Conservation (phyloP, 371 early-diverging fungal species). For the Neoconidiobolus thromboides region DNA sequence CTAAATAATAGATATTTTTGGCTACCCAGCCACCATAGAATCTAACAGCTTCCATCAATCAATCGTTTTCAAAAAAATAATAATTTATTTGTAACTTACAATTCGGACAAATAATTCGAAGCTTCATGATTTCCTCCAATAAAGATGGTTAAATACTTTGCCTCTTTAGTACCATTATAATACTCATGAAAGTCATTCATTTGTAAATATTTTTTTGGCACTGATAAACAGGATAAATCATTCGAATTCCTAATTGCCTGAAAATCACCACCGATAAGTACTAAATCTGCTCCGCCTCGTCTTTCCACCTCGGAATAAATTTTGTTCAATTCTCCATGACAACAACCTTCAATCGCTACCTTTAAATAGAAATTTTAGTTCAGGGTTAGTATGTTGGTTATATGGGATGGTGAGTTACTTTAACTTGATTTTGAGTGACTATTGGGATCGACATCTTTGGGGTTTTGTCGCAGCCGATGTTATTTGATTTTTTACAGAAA, state of each 20-base stretch:
- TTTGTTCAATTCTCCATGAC: conserved; percentile 79
- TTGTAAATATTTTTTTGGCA: conserved; percentile 59
- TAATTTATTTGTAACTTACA: conserved; percentile 26
- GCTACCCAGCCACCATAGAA: conserved; percentile 94
- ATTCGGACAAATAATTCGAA: conserved; percentile 75
- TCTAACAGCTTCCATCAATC: conserved; percentile 13
- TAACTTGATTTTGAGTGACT: too few relatives aligned
- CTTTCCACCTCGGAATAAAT: conserved; percentile 53
- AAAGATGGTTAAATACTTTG: conserved; percentile 78
- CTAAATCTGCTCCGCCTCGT: conserved; percentile 52
- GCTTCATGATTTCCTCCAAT: conserved; percentile 98
- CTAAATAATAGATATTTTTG: conserved; percentile 85
- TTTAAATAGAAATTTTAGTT: conserved; percentile 7
- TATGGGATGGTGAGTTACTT: too few relatives aligned
- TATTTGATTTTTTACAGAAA: too few relatives aligned
- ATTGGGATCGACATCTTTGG: too few relatives aligned
- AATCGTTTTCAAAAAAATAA: neutral
- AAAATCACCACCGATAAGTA: conserved; percentile 94
- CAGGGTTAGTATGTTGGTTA: too few relatives aligned
- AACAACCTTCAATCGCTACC: conserved; percentile 87
- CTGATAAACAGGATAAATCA: conserved; percentile 61
- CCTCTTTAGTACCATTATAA: conserved; percentile 58
- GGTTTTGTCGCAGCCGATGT: too few relatives aligned
- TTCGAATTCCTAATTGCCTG: conserved; percentile 71
- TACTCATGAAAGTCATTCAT: conserved; percentile 82